Evolutionary conservation across 108 stramenopile genomes (phyloP).

Genomic region (Bacterosira constricta): DNA sequence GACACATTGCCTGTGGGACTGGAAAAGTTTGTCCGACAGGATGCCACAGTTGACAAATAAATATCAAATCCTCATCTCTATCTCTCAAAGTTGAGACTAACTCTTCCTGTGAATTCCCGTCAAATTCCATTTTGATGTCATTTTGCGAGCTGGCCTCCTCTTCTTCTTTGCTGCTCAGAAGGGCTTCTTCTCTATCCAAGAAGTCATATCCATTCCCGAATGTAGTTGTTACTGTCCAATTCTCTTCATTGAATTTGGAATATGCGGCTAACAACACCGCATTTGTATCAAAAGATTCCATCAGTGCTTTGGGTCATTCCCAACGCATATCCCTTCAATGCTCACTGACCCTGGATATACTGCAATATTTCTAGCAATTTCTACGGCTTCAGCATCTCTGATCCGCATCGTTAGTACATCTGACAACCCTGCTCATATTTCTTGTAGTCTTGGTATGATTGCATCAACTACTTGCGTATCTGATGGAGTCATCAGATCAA

Average conservation of each 20-base stretch:
- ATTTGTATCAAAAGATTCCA: background rate
- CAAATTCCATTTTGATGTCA: no score
- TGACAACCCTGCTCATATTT: background rate
- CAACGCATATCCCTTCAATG: background rate
- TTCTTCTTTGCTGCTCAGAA: no score
- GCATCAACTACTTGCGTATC: background rate
- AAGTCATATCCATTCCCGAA: no score
- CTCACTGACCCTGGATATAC: background rate
- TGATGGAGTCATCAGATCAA: background rate
- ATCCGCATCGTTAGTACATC: background rate
- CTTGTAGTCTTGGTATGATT: background rate
- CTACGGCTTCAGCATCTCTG: background rate
- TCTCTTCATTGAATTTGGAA: background rate
- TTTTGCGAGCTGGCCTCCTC: no score
- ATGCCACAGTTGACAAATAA: no score
- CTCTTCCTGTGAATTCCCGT: no score
- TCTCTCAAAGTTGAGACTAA: no score
- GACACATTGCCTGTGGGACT: no score
- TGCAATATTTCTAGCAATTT: background rate
- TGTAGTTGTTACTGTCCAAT: no score
- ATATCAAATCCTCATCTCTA: no score
- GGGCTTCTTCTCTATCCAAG: no score
- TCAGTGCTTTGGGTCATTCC: background rate
- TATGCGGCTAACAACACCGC: background rate
- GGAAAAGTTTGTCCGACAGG: no score